Evolutionary conservation across 805 yeast genomes (phyloP).

Genomic region (Cephaloascus fragrans): DNA sequence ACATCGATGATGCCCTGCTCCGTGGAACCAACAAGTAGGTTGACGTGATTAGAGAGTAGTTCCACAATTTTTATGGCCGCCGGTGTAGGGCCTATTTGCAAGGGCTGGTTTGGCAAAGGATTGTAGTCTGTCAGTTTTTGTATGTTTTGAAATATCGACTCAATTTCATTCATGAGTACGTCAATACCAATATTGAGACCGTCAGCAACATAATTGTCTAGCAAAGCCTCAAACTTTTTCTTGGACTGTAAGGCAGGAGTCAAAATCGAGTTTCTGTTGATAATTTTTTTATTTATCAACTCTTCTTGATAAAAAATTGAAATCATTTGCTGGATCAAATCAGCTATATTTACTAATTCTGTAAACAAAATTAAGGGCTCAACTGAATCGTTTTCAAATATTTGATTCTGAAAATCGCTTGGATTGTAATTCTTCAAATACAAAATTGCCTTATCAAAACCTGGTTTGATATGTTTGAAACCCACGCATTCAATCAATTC

Average conservation of each 20-base stretch:
- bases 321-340: conserved; percentile 83
- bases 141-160: conserved; percentile 42
- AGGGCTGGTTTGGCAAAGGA: conserved; percentile 22
- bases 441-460: conserved; percentile 72
- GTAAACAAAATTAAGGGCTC: conserved; percentile 83
- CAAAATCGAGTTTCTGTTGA: conserved; percentile 69
- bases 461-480: conserved; percentile 67
- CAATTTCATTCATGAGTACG: conserved; percentile 75
- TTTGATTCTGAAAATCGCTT: conserved; percentile 12
- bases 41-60: conserved; percentile 62
- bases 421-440: conserved; percentile 70
- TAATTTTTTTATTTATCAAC: conserved; percentile 44
- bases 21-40: conserved; percentile 67
- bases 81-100: conserved; percentile 29
- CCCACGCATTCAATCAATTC: conserved; percentile 56
- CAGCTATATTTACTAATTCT: conserved; percentile 88
- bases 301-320: conserved; percentile 88
- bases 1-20: conserved; percentile 86
- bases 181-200: conserved; percentile 91
- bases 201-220: conserved; percentile 86
- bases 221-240: conserved; percentile 66
- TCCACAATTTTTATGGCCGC: conserved; percentile 59
- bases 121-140: conserved; percentile 57
- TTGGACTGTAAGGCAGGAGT: conserved; percentile 72
- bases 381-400: conserved; percentile 22